Evolutionary conservation across 139 green algal species (phyloP).

Genomic region (Desmodesmus armatus): DNA sequence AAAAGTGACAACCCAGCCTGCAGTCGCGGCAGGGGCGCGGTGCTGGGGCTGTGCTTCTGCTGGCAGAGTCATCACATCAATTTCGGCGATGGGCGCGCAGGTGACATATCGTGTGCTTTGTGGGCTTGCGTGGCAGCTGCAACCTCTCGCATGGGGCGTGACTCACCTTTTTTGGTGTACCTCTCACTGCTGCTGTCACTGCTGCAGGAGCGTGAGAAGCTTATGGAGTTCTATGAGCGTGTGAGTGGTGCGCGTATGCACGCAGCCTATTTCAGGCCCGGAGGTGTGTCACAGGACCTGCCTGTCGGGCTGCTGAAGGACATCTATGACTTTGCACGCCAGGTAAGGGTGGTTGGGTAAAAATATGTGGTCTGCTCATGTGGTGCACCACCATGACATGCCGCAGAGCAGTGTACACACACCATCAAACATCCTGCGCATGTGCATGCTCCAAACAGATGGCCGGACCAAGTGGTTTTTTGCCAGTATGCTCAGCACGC

Average conservation of each 20-base stretch:
- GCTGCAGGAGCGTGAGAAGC: slow-evolving; percentile 82
- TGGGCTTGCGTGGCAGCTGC: background rate
- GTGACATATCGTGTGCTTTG: too few species aligned
- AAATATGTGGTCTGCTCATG: background rate
- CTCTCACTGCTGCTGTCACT: background rate
- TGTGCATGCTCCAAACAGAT: too few species aligned
- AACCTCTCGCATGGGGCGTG: background rate
- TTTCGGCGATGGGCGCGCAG: too few species aligned
- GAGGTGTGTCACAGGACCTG: slow-evolving; percentile 78
- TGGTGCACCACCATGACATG: background rate
- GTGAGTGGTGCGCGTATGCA: slow-evolving; percentile 86
- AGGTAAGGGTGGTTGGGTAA: slow-evolving; percentile 34
- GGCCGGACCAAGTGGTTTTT: too few species aligned
- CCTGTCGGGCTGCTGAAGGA: slow-evolving; percentile 85
- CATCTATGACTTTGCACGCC: slow-evolving; percentile 83
- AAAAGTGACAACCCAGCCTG: too few species aligned
- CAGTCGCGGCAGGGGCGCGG: too few species aligned
- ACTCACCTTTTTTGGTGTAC: background rate
- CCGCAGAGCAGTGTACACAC: background rate
- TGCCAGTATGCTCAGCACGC: too few species aligned
- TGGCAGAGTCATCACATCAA: too few species aligned
- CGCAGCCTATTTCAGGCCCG: slow-evolving; percentile 83
- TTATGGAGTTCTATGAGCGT: slow-evolving; percentile 92
- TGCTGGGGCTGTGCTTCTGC: too few species aligned
- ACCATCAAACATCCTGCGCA: too few species aligned